A percentile compares a stretch with the other conserved stretches of the same genome.
Conservation (phyloP, 768 basidiomycete genomes). For the Ramaria sp. region DNA sequence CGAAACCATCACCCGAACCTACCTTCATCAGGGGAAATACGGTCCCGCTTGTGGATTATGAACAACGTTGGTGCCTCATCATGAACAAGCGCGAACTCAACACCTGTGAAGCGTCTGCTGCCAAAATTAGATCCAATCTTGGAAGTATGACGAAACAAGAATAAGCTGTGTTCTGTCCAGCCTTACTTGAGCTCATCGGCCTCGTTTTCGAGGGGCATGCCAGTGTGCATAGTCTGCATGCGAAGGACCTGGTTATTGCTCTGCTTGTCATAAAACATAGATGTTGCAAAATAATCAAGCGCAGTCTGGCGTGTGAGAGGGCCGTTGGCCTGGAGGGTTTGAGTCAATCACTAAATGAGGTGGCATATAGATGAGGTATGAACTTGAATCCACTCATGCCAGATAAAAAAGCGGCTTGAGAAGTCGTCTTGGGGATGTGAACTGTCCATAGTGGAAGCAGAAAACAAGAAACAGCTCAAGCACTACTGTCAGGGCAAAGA, state of each 20-base stretch:
- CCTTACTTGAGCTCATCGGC: conserved; percentile 77
- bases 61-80: conserved; percentile 73
- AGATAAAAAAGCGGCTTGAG: conserved; percentile 76
- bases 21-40: conserved; percentile 80
- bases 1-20: conserved; percentile 14
- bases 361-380: background rate
- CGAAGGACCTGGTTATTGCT: conserved; percentile 87
- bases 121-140: background rate
- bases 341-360: background rate
- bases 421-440: conserved; percentile 75
- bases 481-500: background rate
- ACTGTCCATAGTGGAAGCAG: conserved; percentile 35
- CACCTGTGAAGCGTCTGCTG: conserved; percentile 70
- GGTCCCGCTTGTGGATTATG: conserved; percentile 82
- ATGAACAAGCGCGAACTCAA: conserved; percentile 81
- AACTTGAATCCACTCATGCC: conserved; percentile 86
- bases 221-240: conserved; percentile 89
- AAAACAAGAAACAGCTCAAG: no score
- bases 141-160: background rate
- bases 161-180: background rate
- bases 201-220: conserved; percentile 66
- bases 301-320: conserved; percentile 68
- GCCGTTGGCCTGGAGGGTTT: conserved; percentile 50
- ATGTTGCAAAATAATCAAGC: conserved; percentile 82
- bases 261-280: conserved; percentile 92